Percentiles rank a stretch among this genome's conserved stretches.
phyloP scores from a whole-genome alignment of 2,329 filamentous ascomycete genomes.

The Colletotrichum spinosum region DNA sequence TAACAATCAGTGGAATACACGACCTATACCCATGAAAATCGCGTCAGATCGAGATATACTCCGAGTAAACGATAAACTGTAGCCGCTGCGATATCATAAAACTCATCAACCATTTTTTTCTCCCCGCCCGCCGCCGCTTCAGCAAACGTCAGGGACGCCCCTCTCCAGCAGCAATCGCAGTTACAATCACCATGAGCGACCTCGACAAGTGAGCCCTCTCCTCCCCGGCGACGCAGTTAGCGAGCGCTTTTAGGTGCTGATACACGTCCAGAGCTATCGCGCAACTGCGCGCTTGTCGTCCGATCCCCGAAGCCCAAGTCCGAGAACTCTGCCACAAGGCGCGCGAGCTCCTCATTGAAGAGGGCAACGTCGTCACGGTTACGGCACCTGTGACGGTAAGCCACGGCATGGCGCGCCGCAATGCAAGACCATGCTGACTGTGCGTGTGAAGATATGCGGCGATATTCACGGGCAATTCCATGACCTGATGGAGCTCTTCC shows the following conservation, averaged over 20 bases:
- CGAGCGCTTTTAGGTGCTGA: constrained; percentile 40
- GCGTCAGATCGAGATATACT: neutral
- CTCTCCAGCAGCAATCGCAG: constrained; percentile 3
- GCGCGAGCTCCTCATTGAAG: constrained; percentile 93
- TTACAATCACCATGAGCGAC: constrained; percentile 78
- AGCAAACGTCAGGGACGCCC: constrained; percentile 23
- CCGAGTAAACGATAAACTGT: too few species aligned
- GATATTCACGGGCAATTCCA: constrained; percentile 98
- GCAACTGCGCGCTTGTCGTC: constrained; percentile 93
- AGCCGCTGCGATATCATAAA: neutral
- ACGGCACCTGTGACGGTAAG: constrained; percentile 91
- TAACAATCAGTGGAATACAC: constrained; percentile 8
- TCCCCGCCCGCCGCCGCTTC: constrained; percentile 21
- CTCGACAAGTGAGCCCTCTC: constrained; percentile 79
- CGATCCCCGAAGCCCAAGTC: constrained; percentile 95
- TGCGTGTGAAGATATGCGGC: constrained; percentile 80
- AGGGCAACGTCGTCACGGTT: constrained; percentile 96
- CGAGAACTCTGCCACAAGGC: constrained; percentile 98
- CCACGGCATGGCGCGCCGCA: neutral
- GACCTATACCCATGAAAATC: neutral
- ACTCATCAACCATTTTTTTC: constrained; percentile 1
- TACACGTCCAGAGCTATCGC: constrained; percentile 81
- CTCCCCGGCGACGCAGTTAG: neutral
- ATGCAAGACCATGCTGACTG: constrained; percentile 5
- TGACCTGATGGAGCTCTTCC: constrained; percentile 95